Percentiles rank a stretch among this genome's conserved stretches.
Conservation (phyloP, 495 filamentous ascomycete species). For the Parathielavia appendiculata region DNA sequence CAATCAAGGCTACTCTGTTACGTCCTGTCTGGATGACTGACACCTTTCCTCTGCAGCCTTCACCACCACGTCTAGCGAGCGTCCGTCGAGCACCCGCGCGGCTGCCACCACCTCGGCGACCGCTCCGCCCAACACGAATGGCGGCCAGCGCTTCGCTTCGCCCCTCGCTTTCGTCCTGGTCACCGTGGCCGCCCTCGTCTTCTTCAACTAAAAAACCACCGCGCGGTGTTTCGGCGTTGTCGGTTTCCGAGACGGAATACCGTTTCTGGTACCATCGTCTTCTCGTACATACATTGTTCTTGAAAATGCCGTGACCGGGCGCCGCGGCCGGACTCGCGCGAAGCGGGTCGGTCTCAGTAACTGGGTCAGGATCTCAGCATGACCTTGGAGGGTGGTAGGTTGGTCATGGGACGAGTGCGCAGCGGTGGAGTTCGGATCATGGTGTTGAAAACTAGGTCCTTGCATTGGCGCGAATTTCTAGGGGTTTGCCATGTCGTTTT, state of each 20-base stretch:
- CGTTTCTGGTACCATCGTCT: conserved; percentile 4
- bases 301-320: conserved; percentile 11
- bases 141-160: conserved; percentile 32
- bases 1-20: not conserved
- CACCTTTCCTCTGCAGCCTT: not conserved
- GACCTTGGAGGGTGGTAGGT: not conserved
- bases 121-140: conserved; percentile 25
- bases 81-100: conserved; percentile 13
- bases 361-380: conserved; percentile 5
- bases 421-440: not conserved
- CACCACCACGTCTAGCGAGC: conserved; percentile 13
- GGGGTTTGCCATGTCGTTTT: not conserved
- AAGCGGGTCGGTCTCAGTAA: not conserved
- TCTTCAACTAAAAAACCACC: conserved; percentile 33
- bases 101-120: conserved; percentile 10
- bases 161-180: conserved; percentile 35
- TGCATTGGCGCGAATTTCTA: not conserved
- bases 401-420: not conserved
- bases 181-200: conserved; percentile 33
- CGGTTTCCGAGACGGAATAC: not conserved
- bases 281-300: conserved; percentile 22
- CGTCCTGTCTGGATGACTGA: not conserved
- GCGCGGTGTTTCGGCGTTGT: conserved; percentile 10
- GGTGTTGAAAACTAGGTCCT: not conserved
- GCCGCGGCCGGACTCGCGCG: not conserved